phyloP scores from a whole-genome alignment of 2,329 filamentous ascomycete species.

The Apiospora koreana region DNA sequence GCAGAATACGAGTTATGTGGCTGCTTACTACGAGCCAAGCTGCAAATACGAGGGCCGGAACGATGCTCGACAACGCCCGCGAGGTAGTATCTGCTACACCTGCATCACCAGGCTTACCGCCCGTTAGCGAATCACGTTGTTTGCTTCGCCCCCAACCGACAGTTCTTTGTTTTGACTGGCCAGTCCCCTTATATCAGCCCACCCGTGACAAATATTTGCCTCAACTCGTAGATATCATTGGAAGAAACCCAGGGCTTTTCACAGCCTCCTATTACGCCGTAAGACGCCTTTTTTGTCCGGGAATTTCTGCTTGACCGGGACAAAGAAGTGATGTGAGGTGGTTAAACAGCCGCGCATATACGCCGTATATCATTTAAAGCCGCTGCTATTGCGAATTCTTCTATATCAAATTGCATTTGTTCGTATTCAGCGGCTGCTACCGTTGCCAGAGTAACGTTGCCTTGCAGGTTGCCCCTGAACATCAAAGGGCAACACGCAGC shows the following conservation, averaged over 20 bases:
- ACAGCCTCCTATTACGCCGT: background rate
- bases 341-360: background rate
- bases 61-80: background rate
- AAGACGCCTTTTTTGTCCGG: background rate
- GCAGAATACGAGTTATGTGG: background rate
- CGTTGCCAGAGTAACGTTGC: background rate
- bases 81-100: slow-evolving; percentile 1
- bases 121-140: background rate
- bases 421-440: background rate
- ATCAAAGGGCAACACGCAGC: background rate
- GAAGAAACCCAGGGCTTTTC: background rate
- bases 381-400: too few relatives aligned
- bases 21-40: background rate
- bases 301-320: background rate
- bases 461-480: too few relatives aligned
- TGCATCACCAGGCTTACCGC: background rate
- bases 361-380: background rate
- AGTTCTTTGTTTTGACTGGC: too few relatives aligned
- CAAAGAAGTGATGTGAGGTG: too few relatives aligned
- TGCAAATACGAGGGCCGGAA: slow-evolving; percentile 1
- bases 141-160: background rate
- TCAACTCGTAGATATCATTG: background rate
- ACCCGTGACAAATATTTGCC: background rate
- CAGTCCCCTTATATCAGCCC: background rate
- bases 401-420: too few relatives aligned